phyloP scores from a whole-genome alignment of 2,329 filamentous ascomycete genomes.

The Microdochium paspali region DNA sequence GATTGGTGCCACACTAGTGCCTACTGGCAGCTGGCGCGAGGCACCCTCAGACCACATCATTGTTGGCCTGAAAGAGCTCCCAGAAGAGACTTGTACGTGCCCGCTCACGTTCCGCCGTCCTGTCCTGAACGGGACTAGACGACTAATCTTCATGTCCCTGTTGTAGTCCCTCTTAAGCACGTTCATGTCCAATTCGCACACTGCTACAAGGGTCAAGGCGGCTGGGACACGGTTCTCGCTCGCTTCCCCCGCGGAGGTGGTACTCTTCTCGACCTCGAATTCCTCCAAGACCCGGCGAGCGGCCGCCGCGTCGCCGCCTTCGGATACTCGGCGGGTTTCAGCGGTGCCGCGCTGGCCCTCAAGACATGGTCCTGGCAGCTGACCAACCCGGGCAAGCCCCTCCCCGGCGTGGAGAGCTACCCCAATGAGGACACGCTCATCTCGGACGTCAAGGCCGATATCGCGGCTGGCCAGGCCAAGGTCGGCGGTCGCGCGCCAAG shows the following conservation, averaged over 20 bases:
- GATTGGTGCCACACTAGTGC: conserved; percentile 55
- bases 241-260: conserved; percentile 71
- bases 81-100: conserved; percentile 53
- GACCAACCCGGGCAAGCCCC: conserved; percentile 55
- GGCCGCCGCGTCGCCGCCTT: conserved; percentile 66
- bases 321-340: conserved; percentile 68
- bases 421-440: conserved; percentile 68
- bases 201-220: conserved; percentile 67
- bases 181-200: conserved; percentile 65
- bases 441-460: conserved; percentile 60
- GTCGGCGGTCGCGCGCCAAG: conserved; percentile 60
- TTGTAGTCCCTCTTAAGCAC: conserved; percentile 56
- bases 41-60: conserved; percentile 62
- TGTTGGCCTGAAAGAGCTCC: conserved; percentile 69
- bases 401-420: conserved; percentile 59
- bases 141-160: neutral
- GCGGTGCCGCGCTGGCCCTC: conserved; percentile 63
- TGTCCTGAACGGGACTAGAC: neutral
- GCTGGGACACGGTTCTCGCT: conserved; percentile 71
- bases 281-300: conserved; percentile 58
- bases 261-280: conserved; percentile 78
- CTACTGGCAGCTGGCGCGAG: conserved; percentile 57
- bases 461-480: conserved; percentile 53
- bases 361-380: conserved; percentile 81
- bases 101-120: neutral